These are phyloP conservation scores for Cephalotrichum gorgonifer DNA, from an alignment of 2,329 filamentous ascomycete genomes.

Conservation along the genomic window DNA sequence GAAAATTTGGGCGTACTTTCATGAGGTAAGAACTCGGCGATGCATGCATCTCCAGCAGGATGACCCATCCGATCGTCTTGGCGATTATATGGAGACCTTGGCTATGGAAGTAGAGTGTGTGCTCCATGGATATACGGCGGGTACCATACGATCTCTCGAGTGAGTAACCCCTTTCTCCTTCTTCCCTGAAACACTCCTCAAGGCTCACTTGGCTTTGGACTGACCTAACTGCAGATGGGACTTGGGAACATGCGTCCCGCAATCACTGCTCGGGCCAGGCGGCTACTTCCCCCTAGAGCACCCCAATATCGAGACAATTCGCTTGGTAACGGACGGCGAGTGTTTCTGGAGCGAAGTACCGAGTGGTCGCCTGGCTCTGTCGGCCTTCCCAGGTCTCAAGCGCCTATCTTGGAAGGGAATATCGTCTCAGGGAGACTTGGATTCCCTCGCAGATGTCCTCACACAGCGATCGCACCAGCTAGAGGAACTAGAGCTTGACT, in stretches of 20 bases:
- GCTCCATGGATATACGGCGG: too few relatives aligned
- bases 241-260: not conserved
- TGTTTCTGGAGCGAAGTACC: not conserved
- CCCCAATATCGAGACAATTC: not conserved
- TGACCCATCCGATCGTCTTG: too few relatives aligned
- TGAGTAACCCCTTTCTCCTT: too few relatives aligned
- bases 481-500: not conserved
- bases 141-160: too few relatives aligned
- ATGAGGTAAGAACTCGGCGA: too few relatives aligned
- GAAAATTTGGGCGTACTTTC: too few relatives aligned
- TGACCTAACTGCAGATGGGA: too few relatives aligned
- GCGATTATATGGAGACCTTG: too few relatives aligned
- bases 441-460: not conserved
- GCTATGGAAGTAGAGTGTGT: too few relatives aligned
- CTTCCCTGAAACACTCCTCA: too few relatives aligned
- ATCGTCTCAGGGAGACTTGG: not conserved
- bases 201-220: too few relatives aligned
- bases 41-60: too few relatives aligned
- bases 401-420: not conserved
- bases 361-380: not conserved
- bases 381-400: not conserved
- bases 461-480: not conserved
- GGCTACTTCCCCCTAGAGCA: not conserved
- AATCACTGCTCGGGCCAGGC: not conserved
- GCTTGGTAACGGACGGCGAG: not conserved